Percentiles rank a stretch among this genome's conserved stretches.
phyloP scores from a whole-genome alignment of 2,329 filamentous ascomycete species.

The Neophaeococcomyces aloes region DNA sequence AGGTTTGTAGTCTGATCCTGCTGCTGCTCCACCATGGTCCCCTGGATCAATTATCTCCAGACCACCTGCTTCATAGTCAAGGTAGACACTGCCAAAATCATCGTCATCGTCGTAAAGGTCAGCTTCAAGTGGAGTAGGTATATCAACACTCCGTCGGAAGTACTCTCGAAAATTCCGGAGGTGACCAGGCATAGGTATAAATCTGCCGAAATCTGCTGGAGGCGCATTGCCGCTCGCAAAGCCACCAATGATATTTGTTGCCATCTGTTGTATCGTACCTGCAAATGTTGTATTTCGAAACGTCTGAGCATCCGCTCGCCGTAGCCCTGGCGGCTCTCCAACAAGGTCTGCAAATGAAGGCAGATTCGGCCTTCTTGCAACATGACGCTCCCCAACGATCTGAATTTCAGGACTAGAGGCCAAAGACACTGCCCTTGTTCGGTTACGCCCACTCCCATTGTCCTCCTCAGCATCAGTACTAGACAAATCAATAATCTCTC shows the following conservation, averaged over 20 bases:
- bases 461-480: conserved; percentile 3
- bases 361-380: conserved; percentile 5
- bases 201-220: background rate
- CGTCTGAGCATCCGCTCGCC: conserved; percentile 10
- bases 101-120: conserved; percentile 16
- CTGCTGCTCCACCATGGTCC: conserved; percentile 14
- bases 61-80: conserved; percentile 34
- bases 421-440: conserved; percentile 8
- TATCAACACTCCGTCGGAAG: conserved; percentile 17
- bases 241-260: too few species aligned
- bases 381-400: conserved; percentile 28
- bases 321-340: conserved; percentile 13
- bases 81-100: conserved; percentile 13
- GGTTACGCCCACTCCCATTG: background rate
- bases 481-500: conserved; percentile 4
- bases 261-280: background rate
- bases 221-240: too few species aligned
- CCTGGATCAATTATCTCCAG: conserved; percentile 29
- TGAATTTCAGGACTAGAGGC: conserved; percentile 40
- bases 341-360: conserved; percentile 21
- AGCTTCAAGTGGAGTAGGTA: conserved; percentile 5
- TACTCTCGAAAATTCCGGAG: background rate
- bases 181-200: background rate
- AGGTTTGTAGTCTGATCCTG: conserved; percentile 43
- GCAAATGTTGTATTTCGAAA: conserved; percentile 3